A percentile compares a stretch with the other conserved stretches of the same genome.
Conservation (phyloP, 345 rosid species). For the Erucastrum elatum region DNA sequence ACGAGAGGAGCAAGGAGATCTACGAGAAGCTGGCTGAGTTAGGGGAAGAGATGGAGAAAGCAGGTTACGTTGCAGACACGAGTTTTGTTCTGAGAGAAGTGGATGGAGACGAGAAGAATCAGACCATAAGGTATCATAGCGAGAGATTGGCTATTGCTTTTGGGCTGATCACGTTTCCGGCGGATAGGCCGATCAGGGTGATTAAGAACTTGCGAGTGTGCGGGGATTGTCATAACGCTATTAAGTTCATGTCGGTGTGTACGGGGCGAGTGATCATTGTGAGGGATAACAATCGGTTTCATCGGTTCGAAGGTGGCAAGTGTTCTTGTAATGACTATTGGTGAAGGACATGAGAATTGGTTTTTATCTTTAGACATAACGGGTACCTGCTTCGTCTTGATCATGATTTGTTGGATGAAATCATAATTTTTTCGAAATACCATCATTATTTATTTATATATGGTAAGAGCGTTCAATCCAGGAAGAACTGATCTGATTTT, state of each 20-base stretch:
- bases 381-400: not conserved
- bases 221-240: constrained; percentile 88
- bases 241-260: constrained; percentile 78
- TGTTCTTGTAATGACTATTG: constrained; percentile 93
- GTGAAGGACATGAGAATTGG: constrained; percentile 43
- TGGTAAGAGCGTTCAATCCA: no score
- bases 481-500: no score
- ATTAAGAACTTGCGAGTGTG: constrained; percentile 90
- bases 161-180: no score
- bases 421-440: not conserved
- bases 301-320: constrained; percentile 75
- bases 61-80: constrained; percentile 80
- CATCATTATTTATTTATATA: no score
- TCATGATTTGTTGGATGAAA: not conserved
- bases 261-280: constrained; percentile 74
- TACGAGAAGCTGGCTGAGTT: constrained; percentile 71
- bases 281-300: constrained; percentile 83
- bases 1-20: constrained; percentile 58
- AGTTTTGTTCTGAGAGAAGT: constrained; percentile 75
- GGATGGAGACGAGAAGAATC: constrained; percentile 67
- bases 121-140: constrained; percentile 73
- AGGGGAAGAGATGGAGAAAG: constrained; percentile 75
- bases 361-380: not conserved
- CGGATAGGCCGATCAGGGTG: no score
- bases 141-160: constrained; percentile 83